Evolutionary conservation across 2,329 filamentous ascomycete genomes (phyloP).

Genomic region (Chalaropsis thielavioides): DNA sequence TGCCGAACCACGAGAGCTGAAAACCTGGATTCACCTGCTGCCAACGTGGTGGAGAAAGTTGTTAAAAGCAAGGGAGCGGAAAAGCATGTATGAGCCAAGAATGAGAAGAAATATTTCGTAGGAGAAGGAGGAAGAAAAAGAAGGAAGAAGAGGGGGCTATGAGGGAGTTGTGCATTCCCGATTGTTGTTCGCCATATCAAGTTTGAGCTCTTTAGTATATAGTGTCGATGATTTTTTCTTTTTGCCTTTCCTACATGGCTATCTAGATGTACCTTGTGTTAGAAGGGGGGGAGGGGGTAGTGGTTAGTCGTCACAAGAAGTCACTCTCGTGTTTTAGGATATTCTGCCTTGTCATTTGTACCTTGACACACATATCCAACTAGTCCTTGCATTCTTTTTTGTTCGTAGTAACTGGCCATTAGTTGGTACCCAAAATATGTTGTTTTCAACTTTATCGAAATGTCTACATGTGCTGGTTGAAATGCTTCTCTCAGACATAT

Average conservation of each 20-base stretch:
- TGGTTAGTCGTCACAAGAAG: neutral
- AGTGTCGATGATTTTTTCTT: neutral
- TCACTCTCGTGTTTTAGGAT: neutral
- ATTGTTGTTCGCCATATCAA: neutral
- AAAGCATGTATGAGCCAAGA: neutral
- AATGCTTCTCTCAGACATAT: neutral
- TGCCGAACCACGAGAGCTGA: constrained; percentile 2
- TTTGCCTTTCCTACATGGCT: neutral
- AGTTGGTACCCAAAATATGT: neutral
- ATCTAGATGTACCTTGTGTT: neutral
- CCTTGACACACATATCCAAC: neutral
- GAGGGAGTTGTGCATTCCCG: neutral
- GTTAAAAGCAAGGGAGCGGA: neutral
- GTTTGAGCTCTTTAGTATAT: neutral
- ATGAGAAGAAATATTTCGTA: neutral
- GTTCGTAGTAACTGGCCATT: neutral
- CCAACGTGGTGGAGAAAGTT: neutral
- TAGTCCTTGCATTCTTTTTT: neutral
- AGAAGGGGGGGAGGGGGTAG: neutral
- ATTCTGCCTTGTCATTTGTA: neutral
- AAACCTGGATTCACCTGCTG: neutral
- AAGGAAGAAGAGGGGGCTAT: neutral
- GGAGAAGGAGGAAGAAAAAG: neutral
- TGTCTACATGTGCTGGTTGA: neutral
- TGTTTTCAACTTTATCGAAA: neutral